Base-by-base conservation (phyloP, 495 filamentous ascomycete species). In the Xylaria telfairii region DNA sequence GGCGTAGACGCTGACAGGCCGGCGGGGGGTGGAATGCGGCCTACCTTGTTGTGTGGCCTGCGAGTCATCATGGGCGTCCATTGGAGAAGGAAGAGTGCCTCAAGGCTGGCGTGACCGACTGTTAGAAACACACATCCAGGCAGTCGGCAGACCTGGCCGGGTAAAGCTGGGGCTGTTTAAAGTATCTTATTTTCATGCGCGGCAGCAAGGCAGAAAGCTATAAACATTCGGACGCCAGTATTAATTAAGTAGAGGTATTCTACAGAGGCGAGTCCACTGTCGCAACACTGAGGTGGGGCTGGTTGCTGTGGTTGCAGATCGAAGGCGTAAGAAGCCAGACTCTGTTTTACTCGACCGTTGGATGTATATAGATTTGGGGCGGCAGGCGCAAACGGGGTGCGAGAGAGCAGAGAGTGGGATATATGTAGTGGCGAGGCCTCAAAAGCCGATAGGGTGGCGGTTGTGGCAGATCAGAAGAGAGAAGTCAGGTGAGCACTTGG, bases 1-100 rank as follows among this genome's bases (percentile, higher is more conserved):
- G 59, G n/a, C 17, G 21, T n/a, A 15, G 44, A 32, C 28, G 4
- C 62, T 17, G 47, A n/a, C 13, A 53, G 28, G 28, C 1, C 24
- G 30, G 30, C 3, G 12, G 15, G 44, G 12, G 10, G 30, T 54
- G 30, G 34, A 19, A 39, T 24, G 69, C 71, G 54, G 78, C 71
- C 71, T 59, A 79, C 77, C 77, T 78, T 71, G 76, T 67, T 79
- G 77, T 47, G 77, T 79, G 49, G 77, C 67, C 61, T 79, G 77
- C 26, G 77, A 78, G 64, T 78, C 77, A 4, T 69, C 69, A 65
- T 65, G 62, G 9, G 62, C n/a, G 44, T 78, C 77, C 77, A 79
- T 79, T 74, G 67, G 76, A 19, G 56, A 72, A 46, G 26, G 56
- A 72, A 46, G 37, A 13, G 51, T 57, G 68, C 68, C 61, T 70